These are phyloP conservation scores for Aspergillus neoniger DNA, from an alignment of 2,329 filamentous ascomycete genomes.

Conservation along the genomic window DNA sequence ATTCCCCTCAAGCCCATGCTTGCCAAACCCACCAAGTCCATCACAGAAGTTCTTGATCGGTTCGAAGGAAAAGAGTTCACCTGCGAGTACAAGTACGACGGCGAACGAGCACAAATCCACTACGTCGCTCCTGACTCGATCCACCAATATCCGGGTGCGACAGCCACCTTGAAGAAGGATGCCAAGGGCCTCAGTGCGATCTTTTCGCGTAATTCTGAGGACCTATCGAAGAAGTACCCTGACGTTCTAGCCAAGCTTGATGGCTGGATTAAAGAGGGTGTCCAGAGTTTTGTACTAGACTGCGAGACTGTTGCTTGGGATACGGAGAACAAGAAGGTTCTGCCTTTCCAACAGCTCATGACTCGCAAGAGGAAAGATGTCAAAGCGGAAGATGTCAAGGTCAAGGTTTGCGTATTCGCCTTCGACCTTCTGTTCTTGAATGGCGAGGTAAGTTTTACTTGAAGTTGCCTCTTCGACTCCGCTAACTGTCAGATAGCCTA, in stretches of 20 bases:
- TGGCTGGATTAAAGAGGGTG: constrained; percentile 85
- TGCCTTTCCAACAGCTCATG: constrained; percentile 98
- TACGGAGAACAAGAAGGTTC: constrained; percentile 86
- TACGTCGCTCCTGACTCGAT: constrained; percentile 83
- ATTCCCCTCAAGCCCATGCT: constrained; percentile 98
- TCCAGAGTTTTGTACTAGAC: constrained; percentile 95
- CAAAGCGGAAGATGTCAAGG: constrained; percentile 89
- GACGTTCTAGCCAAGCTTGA: constrained; percentile 88
- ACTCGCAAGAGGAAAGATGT: constrained; percentile 97
- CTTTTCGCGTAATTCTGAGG: constrained; percentile 96
- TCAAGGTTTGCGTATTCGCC: constrained; percentile 95
- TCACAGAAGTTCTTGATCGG: constrained; percentile 93
- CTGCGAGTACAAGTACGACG: constrained; percentile 99
- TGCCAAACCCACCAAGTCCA: constrained; percentile 96
- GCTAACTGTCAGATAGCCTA: constrained; percentile 49
- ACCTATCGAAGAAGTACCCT: constrained; percentile 95
- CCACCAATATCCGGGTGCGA: constrained; percentile 66
- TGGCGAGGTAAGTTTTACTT: constrained; percentile 60
- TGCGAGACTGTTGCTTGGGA: constrained; percentile 99
- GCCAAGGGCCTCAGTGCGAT: constrained; percentile 79
- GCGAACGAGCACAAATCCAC: constrained; percentile 97
- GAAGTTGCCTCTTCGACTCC: too few relatives aligned
- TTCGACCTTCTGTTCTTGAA: constrained; percentile 95
- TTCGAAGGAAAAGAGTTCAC: constrained; percentile 96
- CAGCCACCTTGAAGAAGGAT: constrained; percentile 65